These are phyloP conservation scores for Triticum aestivum DNA, from an alignment of 176 grass and related monocot species.

Conservation along the genomic window DNA sequence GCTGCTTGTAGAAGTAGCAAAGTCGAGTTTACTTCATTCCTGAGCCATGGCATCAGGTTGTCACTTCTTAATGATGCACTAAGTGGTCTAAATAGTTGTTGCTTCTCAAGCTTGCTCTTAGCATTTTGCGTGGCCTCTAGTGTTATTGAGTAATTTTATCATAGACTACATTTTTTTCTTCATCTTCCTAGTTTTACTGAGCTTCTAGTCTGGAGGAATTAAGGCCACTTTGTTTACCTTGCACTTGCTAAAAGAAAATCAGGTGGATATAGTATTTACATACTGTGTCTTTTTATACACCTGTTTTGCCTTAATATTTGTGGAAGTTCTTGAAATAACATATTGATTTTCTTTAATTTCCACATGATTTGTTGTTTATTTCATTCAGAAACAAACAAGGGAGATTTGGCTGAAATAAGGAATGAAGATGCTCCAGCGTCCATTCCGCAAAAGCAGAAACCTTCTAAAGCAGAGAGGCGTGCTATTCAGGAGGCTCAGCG, in stretches of 20 bases:
- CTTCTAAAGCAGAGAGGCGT: slow-evolving; percentile 55
- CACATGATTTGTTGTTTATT: not conserved
- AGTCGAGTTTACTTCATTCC: not conserved
- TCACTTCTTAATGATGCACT: slow-evolving; percentile 16
- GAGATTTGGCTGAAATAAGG: slow-evolving; percentile 30
- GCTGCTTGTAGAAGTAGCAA: not conserved
- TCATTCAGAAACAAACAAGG: slow-evolving; percentile 65
- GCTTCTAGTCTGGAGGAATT: not conserved
- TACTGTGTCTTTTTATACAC: not conserved
- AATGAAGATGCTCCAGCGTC: slow-evolving; percentile 30
- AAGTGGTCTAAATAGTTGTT: not conserved
- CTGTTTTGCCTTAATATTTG: slow-evolving; percentile 7
- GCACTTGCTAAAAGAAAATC: not conserved
- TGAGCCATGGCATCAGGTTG: not conserved
- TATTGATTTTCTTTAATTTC: not conserved
- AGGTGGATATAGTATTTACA: not conserved
- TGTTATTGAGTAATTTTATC: not conserved
- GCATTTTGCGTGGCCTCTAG: not conserved
- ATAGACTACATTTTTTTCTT: not conserved
- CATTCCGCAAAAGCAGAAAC: slow-evolving; percentile 65
- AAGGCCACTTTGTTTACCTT: not conserved
- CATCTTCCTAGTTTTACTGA: not conserved
- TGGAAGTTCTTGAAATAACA: not conserved
- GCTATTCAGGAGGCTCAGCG: slow-evolving; percentile 57
- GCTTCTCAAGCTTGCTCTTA: not conserved